A percentile compares a stretch with the other conserved stretches of the same genome.
Evolutionary conservation across 2,329 filamentous ascomycete species (phyloP).

Genomic region (Orbilia ellipsospora): DNA sequence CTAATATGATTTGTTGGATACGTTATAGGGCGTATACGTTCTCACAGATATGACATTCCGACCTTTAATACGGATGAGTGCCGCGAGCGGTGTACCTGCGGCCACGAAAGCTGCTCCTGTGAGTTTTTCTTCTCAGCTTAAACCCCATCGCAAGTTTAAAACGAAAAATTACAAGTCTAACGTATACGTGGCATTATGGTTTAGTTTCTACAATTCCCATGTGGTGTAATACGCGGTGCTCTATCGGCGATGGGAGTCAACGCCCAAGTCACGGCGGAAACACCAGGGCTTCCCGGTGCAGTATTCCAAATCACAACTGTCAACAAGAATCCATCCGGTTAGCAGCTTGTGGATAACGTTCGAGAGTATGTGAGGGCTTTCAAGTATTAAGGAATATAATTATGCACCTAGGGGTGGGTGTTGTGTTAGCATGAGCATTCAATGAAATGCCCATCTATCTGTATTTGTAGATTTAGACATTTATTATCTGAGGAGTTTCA

Average conservation of each 20-base stretch:
- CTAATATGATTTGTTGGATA: background rate
- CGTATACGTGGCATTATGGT: background rate
- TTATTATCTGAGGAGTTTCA: constrained; percentile 2
- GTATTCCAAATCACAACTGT: constrained; percentile 84
- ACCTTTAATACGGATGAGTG: constrained; percentile 88
- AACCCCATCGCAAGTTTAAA: background rate
- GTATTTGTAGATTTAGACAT: constrained; percentile 14
- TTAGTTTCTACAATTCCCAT: constrained; percentile 94
- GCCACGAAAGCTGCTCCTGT: constrained; percentile 78
- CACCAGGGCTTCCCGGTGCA: constrained; percentile 83
- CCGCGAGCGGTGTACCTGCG: constrained; percentile 78
- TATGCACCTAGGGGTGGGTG: background rate
- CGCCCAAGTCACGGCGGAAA: constrained; percentile 91
- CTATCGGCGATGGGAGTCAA: constrained; percentile 90
- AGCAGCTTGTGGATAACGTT: constrained; percentile 29
- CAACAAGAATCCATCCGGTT: constrained; percentile 48
- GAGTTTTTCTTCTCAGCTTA: constrained; percentile 61
- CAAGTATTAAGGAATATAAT: constrained; percentile 10
- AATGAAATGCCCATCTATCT: background rate
- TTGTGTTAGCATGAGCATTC: background rate
- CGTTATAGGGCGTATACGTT: constrained; percentile 84
- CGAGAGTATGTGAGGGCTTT: constrained; percentile 26
- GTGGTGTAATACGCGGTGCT: constrained; percentile 90
- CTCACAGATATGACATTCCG: constrained; percentile 92
- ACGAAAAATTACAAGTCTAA: background rate